Conservation (phyloP, 2,329 filamentous ascomycete species). For the Magnaporthiopsis rhizophila region DNA sequence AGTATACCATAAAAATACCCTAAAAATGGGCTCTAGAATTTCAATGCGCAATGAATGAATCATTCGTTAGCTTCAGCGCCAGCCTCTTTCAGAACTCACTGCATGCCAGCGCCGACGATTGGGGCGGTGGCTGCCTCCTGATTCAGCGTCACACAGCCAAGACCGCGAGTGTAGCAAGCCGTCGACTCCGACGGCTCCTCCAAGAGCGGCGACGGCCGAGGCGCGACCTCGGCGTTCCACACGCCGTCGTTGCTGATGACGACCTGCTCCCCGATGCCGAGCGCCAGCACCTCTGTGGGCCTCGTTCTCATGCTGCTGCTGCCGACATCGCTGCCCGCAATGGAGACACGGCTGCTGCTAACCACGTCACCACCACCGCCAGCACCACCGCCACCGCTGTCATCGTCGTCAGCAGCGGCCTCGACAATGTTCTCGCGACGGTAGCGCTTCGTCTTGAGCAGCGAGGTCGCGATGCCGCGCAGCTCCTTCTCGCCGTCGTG, state of each 20-base stretch:
- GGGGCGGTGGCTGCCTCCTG: not conserved
- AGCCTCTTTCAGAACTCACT: not conserved
- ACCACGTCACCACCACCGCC: not conserved
- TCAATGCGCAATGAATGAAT: not conserved
- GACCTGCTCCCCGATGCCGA: conserved; percentile 35
- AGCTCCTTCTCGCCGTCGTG: conserved; percentile 54
- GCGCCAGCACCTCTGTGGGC: conserved; percentile 32
- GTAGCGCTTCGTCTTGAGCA: conserved; percentile 39
- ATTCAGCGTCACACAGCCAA: not conserved
- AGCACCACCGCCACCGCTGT: no score
- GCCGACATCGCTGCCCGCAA: conserved; percentile 2
- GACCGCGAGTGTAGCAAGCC: not conserved
- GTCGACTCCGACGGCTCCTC: conserved; percentile 8
- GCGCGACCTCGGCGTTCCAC: conserved; percentile 14
- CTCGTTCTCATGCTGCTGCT: conserved; percentile 8
- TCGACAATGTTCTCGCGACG: conserved; percentile 33
- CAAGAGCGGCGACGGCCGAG: not conserved
- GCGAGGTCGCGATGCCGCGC: conserved; percentile 40
- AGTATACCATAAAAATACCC: not conserved
- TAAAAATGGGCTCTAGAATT: not conserved
- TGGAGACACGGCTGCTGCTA: conserved; percentile 1
- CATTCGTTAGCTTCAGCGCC: not conserved
- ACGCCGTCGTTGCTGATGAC: conserved; percentile 32
- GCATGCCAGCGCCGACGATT: not conserved
- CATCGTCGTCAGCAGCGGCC: not conserved